phyloP scores from a whole-genome alignment of 371 early-diverging fungal species.

The Actinomortierella wolfii region DNA sequence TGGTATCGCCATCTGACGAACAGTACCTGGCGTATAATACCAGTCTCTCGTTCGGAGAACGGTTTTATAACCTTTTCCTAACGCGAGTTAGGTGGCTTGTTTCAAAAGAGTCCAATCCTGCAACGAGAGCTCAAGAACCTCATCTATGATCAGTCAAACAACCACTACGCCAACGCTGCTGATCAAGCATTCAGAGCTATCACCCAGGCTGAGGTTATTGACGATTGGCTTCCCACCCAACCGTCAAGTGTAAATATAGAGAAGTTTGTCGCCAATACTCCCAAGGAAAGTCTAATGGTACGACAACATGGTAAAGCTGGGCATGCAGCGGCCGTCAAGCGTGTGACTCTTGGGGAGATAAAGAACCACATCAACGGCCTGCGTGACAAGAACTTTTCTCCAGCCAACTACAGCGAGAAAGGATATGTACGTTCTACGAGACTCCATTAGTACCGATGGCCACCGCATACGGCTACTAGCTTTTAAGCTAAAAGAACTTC shows the following conservation, averaged over 20 bases:
- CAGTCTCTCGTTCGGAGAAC: slow-evolving; percentile 10
- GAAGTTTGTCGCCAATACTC: neutral
- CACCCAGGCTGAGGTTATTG: neutral
- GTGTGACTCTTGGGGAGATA: neutral
- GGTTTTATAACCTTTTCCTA: slow-evolving; percentile 14
- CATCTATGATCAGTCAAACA: slow-evolving; percentile 6
- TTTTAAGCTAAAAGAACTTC: neutral
- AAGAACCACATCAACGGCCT: neutral
- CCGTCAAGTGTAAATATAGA: neutral
- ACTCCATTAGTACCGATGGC: neutral
- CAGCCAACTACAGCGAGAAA: neutral
- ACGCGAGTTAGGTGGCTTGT: slow-evolving; percentile 9
- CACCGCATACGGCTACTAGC: neutral
- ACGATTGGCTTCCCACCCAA: neutral
- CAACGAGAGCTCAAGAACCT: slow-evolving; percentile 10
- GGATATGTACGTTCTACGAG: neutral
- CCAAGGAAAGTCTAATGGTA: neutral
- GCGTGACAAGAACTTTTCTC: neutral
- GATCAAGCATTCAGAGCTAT: slow-evolving; percentile 3
- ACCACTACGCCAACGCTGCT: too few species aligned
- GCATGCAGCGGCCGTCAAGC: slow-evolving; percentile 7
- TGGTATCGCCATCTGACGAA: too few species aligned
- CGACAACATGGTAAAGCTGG: slow-evolving; percentile 7
- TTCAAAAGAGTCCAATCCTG: slow-evolving; percentile 5
- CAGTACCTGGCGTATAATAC: too few species aligned